Percentiles rank a stretch among this genome's conserved stretches.
Conservation (phyloP, 768 basidiomycete genomes). For the Tulasnella sp. region DNA sequence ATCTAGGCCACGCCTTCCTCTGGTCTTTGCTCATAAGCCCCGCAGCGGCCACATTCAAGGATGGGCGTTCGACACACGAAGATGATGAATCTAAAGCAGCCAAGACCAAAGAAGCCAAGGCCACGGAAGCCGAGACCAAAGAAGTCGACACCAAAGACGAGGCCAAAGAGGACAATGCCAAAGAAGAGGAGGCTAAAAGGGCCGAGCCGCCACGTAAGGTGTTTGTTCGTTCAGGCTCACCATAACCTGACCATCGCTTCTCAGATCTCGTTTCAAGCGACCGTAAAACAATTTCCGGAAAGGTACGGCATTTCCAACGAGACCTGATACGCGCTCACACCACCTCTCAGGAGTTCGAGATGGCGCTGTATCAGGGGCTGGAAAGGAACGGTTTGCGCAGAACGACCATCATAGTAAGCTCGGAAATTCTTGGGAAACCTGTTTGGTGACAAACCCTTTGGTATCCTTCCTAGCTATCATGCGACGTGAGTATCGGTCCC, state of each 20-base stretch:
- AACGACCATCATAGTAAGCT: neutral
- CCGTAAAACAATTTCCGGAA: neutral
- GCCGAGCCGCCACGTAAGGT: too few species aligned
- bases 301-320: neutral
- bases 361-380: neutral
- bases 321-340: neutral
- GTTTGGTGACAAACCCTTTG: neutral
- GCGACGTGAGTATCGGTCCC: neutral
- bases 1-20: neutral
- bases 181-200: neutral
- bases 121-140: too few species aligned
- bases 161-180: too few species aligned
- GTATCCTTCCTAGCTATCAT: neutral
- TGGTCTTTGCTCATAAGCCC: neutral
- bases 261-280: neutral
- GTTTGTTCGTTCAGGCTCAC: too few species aligned
- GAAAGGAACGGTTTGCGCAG: neutral
- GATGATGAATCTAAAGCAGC: too few species aligned
- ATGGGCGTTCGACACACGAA: too few species aligned
- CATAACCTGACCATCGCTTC: too few species aligned
- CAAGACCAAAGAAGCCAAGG: too few species aligned
- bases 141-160: too few species aligned
- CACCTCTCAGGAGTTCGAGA: neutral
- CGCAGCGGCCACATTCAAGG: neutral
- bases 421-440: too few species aligned